These are phyloP conservation scores for Falciphora oryzae DNA, from an alignment of 2,329 filamentous ascomycete species.

Conservation along the genomic window DNA sequence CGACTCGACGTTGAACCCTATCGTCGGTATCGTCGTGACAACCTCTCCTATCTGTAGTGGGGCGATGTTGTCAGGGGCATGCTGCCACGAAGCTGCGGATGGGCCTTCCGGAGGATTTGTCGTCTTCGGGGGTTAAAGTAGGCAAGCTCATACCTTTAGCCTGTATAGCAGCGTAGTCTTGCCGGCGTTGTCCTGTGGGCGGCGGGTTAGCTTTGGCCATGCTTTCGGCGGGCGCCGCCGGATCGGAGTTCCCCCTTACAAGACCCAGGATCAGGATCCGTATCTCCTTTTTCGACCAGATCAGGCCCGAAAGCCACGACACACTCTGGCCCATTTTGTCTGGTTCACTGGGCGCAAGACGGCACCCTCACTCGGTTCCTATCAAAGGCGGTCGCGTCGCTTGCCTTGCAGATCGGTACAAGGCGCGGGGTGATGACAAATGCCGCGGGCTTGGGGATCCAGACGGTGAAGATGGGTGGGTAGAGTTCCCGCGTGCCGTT, in stretches of 20 bases:
- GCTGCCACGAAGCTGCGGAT: background rate
- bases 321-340: constrained; percentile 57
- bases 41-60: constrained; percentile 82
- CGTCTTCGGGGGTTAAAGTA: background rate
- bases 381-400: background rate
- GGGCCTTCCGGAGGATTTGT: background rate
- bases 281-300: constrained; percentile 97
- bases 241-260: constrained; percentile 43
- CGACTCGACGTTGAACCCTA: constrained; percentile 98
- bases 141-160: constrained; percentile 63
- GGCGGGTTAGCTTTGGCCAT: constrained; percentile 14
- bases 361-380: background rate
- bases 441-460: background rate
- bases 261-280: constrained; percentile 90
- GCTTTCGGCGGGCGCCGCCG: too few relatives aligned
- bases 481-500: background rate
- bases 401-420: background rate
- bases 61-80: background rate
- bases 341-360: constrained; percentile 1
- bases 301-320: constrained; percentile 64
- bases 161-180: constrained; percentile 97
- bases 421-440: background rate
- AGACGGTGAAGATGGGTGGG: background rate
- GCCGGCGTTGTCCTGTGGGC: constrained; percentile 81
- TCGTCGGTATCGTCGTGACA: constrained; percentile 97